Conservation (phyloP, 192 early-diverging fungal genomes). For the Linderina pennispora region DNA sequence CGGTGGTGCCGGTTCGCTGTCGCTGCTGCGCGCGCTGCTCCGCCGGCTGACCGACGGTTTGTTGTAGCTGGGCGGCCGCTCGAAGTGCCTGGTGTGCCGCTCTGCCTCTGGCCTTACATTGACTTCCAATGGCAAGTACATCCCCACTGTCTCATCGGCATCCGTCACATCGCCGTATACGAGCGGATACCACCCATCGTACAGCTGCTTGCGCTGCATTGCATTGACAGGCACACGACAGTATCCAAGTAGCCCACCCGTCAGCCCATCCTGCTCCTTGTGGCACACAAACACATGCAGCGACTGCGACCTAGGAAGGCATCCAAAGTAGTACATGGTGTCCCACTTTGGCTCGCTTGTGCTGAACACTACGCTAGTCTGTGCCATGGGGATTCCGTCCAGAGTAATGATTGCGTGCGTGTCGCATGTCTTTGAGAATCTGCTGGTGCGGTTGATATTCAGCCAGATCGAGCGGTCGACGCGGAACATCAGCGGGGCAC, state of each 20-base stretch:
- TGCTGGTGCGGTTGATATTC: slow-evolving; percentile 21
- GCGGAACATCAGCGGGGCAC: slow-evolving; percentile 14
- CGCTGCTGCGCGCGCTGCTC: not conserved
- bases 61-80: no score
- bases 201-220: slow-evolving; percentile 21
- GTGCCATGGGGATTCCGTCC: slow-evolving; percentile 24
- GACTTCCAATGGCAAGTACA: slow-evolving; percentile 16
- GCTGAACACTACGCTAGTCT: slow-evolving; percentile 8
- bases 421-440: slow-evolving; percentile 3
- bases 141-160: slow-evolving; percentile 2
- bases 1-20: no score
- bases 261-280: not conserved
- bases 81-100: not conserved
- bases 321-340: slow-evolving; percentile 18
- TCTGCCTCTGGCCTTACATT: slow-evolving; percentile 8
- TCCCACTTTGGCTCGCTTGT: slow-evolving; percentile 5
- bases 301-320: slow-evolving; percentile 17
- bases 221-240: slow-evolving; percentile 28
- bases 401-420: slow-evolving; percentile 13
- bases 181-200: slow-evolving; percentile 47
- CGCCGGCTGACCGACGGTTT: not conserved
- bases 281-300: slow-evolving; percentile 18
- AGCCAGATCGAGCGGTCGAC: slow-evolving; percentile 41
- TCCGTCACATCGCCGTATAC: slow-evolving; percentile 15
- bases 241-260: slow-evolving; percentile 28